Evolutionary conservation across 371 early-diverging fungal genomes (phyloP).

Genomic region (Chytridium lagenaria): DNA sequence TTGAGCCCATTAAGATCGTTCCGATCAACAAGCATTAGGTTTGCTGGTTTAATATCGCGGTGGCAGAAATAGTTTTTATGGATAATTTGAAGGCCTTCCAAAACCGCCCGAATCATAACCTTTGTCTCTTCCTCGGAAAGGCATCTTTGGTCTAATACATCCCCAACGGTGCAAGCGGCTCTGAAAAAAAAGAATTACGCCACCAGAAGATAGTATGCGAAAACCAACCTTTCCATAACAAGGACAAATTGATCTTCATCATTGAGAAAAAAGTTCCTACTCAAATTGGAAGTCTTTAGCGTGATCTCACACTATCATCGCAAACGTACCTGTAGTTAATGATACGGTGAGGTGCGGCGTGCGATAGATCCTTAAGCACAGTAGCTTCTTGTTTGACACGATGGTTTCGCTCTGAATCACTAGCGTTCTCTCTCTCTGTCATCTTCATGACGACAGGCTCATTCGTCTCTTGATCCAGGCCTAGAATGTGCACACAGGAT

Average conservation of each 20-base stretch:
- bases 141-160: slow-evolving; percentile 25
- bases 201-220: neutral
- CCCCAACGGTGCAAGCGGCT: slow-evolving; percentile 39
- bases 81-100: slow-evolving; percentile 38
- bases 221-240: slow-evolving; percentile 43
- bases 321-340: slow-evolving; percentile 25
- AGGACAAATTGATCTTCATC: slow-evolving; percentile 43
- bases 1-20: slow-evolving; percentile 31
- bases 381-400: slow-evolving; percentile 31
- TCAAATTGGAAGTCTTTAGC: neutral
- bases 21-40: slow-evolving; percentile 32
- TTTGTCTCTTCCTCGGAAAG: slow-evolving; percentile 39
- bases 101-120: slow-evolving; percentile 35
- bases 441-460: slow-evolving; percentile 43
- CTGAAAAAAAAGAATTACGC: slow-evolving; percentile 17
- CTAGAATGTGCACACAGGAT: too few relatives aligned
- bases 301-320: neutral
- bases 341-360: slow-evolving; percentile 36
- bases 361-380: slow-evolving; percentile 35
- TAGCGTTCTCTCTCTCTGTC: slow-evolving; percentile 28
- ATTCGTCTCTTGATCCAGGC: slow-evolving; percentile 28
- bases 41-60: slow-evolving; percentile 47
- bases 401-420: slow-evolving; percentile 21
- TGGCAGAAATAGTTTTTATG: slow-evolving; percentile 40
- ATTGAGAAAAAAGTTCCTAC: slow-evolving; percentile 41